Base-by-base conservation (phyloP, 2,329 filamentous ascomycete species). In the Aspergillus intermedius region DNA sequence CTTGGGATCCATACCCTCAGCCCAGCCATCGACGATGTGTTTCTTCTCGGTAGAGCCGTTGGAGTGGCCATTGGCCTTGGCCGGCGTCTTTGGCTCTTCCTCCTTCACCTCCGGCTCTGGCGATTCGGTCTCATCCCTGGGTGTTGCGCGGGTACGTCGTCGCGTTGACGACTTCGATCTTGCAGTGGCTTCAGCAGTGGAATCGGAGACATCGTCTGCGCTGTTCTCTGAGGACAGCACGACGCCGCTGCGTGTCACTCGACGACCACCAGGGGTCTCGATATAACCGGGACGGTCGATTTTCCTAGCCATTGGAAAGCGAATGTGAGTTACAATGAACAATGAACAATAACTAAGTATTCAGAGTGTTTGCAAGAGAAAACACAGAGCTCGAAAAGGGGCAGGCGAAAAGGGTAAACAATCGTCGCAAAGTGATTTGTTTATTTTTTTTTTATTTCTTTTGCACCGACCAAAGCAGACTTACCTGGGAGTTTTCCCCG, bases 401-500 rank as follows among this genome's bases (percentile, higher is more conserved):
- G 47, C 28, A 44, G 40, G 43, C 39, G 49, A 49, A 37, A 46
- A 47, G 25, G 13, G 30, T 35, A 49, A 56, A 54, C 54, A 54
- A 51, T 50, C 9, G 30, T 37, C 44, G 37, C 41, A 45, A 44
- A 30, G 41, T 42, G 34, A 34, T 23, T 52, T 12, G 25, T 30
- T 30, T 30, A 30, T 30, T 42, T 32, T 45, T 39, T 17, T 41
- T 17, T 17, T 30, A 28, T 10, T 7, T 5, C n/a, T 37, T 15
- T 15, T 17, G 17, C 17, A 37, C n/a, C 43, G 23, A 15, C 41
- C 34, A 49, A 54, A 49, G 35, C 42, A 30, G 50, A 68, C 70
- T 63, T 70, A 77, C 75, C 65, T 75, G 54, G 75, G 74, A 51
- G 74, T 75, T 61, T 73, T 75, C 55, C 74, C 74, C 55, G 74